Conservation (phyloP, 2,329 filamentous ascomycete genomes). For the Atkinsonella hypoxylon region DNA sequence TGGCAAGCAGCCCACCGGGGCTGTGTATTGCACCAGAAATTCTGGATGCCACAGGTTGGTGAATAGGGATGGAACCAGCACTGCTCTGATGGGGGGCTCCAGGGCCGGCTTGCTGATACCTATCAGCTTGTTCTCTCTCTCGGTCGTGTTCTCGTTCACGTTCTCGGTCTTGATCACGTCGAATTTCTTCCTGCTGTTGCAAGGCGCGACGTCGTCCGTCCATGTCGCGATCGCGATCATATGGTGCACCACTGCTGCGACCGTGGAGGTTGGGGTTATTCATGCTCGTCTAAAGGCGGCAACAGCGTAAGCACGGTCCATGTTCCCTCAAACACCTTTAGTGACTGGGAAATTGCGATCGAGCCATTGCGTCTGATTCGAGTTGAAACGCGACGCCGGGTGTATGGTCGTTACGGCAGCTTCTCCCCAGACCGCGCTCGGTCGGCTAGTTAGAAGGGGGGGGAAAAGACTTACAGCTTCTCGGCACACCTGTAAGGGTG, state of each 20-base stretch:
- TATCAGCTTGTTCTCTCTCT: slow-evolving; percentile 39
- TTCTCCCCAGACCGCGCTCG: not conserved
- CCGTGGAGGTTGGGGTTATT: slow-evolving; percentile 34
- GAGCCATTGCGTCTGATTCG: not conserved
- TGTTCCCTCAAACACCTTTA: slow-evolving; percentile 8
- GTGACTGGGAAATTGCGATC: not conserved
- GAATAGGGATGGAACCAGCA: slow-evolving; percentile 77
- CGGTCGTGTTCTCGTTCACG: slow-evolving; percentile 47
- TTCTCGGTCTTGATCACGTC: slow-evolving; percentile 37
- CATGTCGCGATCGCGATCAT: slow-evolving; percentile 37
- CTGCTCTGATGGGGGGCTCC: slow-evolving; percentile 60
- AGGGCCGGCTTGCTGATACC: slow-evolving; percentile 49
- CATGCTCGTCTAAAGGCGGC: slow-evolving; percentile 23
- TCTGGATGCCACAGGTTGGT: slow-evolving; percentile 84
- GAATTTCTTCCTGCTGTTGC: slow-evolving; percentile 36
- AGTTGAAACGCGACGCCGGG: not conserved
- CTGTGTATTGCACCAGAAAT: slow-evolving; percentile 76
- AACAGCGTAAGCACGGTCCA: slow-evolving; percentile 4
- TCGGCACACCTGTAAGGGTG: slow-evolving; percentile 19
- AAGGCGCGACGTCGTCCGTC: slow-evolving; percentile 35
- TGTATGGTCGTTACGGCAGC: not conserved
- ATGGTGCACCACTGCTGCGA: slow-evolving; percentile 26
- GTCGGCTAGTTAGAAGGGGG: slow-evolving; percentile 2
- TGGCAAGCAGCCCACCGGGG: slow-evolving; percentile 75
- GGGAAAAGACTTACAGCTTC: slow-evolving; percentile 22